Evolutionary conservation across 192 early-diverging fungal genomes (phyloP), one percentile per base, ranked within the genome.

Genomic region (Phycomyces nitens): DNA sequence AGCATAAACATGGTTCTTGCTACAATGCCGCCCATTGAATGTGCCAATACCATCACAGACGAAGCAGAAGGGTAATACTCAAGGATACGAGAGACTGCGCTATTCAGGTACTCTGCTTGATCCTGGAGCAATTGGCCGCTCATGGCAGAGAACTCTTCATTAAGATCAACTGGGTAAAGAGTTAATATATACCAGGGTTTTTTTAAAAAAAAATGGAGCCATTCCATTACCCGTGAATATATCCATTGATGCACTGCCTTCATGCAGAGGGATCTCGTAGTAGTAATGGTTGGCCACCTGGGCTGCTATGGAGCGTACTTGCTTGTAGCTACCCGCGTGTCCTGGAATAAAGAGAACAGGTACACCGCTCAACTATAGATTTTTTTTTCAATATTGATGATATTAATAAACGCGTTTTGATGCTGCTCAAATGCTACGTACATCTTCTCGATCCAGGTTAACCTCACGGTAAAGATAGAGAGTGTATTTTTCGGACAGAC

Each of bases 1-100:
- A 92, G 76, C 0, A 79, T 84, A 53, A 93, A 81, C 34, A 92
- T 79, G 0, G 85, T 82, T 10, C 95, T 80, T 0, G 94, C 94
- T 18, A 96, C 95, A n/a, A 96, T 85, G 11, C 95, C 95, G 38
- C 96, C 96, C 95, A 98, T 97, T 10, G 94, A 96, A 67, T 98
- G 94, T 10, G 87, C 93, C 53, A 95, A 76, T 23, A 96, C 72
- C 16, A 91, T 62, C 15, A 97, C 89, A 11, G 91, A 88, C 2
- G 60, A 69, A 0, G 92, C 87, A 24, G 70, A 38, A 20, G 55
- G 64, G 61, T 93, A 93, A 9, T 85, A 70, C 4, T 83, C 81
- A 24, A 89, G 65, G 34, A 93, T 89, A 68, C 84, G 86, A 21
- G 74, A 63, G 57, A 93, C 87, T 4, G 79, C 89, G 53, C 87